phyloP scores from a whole-genome alignment of 2,329 filamentous ascomycete genomes.

The Blumeria graminis region DNA sequence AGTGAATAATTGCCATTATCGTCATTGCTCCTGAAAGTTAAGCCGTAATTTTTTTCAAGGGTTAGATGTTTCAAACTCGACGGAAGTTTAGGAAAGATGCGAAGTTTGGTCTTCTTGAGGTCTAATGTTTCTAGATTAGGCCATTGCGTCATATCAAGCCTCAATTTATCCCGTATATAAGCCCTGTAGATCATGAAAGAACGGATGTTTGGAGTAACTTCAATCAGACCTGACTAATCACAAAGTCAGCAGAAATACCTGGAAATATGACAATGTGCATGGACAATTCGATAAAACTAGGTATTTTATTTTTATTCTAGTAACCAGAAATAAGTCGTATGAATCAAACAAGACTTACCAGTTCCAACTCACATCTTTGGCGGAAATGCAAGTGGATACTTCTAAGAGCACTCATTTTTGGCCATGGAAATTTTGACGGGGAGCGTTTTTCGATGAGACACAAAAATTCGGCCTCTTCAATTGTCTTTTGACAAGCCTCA shows the following conservation, averaged over 20 bases:
- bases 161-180: slow-evolving; percentile 1
- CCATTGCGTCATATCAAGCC: slow-evolving; percentile 6
- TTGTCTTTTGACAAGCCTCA: slow-evolving; percentile 4
- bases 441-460: slow-evolving; percentile 2
- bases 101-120: slow-evolving; percentile 6
- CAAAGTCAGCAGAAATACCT: slow-evolving; percentile 1
- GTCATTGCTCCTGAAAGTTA: not conserved
- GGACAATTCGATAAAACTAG: too few relatives aligned
- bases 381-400: slow-evolving; percentile 4
- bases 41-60: slow-evolving; percentile 6
- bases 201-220: slow-evolving; percentile 7
- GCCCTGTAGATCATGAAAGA: slow-evolving; percentile 6
- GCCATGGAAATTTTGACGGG: slow-evolving; percentile 2
- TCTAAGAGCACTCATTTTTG: slow-evolving; percentile 7
- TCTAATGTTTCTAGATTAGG: slow-evolving; percentile 8
- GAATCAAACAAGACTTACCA: slow-evolving; percentile 5
- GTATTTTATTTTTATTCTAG: too few relatives aligned
- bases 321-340: not conserved
- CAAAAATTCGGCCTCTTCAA: slow-evolving; percentile 7
- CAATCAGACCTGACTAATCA: slow-evolving; percentile 5
- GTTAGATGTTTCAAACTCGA: slow-evolving; percentile 10
- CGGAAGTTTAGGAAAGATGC: slow-evolving; percentile 8
- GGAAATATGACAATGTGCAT: not conserved
- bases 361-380: slow-evolving; percentile 3
- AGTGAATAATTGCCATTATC: slow-evolving; percentile 3